Evolutionary conservation across 2,329 filamentous ascomycete genomes (phyloP).

Genomic region (Xylariaceae sp.): DNA sequence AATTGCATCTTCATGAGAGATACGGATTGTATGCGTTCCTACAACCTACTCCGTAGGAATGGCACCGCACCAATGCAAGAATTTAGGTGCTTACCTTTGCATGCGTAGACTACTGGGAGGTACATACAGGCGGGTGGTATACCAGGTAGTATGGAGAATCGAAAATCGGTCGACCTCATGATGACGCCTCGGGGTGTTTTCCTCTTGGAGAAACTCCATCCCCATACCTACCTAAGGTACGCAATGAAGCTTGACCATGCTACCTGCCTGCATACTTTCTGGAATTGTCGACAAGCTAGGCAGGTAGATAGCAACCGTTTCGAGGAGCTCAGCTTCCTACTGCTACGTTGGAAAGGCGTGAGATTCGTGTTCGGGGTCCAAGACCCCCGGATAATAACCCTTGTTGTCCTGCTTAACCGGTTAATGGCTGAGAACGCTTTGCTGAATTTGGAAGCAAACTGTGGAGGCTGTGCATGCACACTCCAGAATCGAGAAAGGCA

Average conservation of each 20-base stretch:
- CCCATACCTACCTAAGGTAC: neutral
- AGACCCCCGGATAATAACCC: neutral
- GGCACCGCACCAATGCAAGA: neutral
- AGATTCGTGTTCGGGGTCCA: neutral
- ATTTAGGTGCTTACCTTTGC: neutral
- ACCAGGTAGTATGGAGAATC: too few species aligned
- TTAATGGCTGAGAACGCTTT: neutral
- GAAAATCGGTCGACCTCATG: neutral
- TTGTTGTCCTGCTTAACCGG: neutral
- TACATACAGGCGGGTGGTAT: too few species aligned
- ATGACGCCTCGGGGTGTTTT: neutral
- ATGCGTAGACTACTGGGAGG: neutral
- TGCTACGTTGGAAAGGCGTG: too few species aligned
- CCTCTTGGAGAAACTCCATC: neutral
- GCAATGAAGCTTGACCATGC: neutral
- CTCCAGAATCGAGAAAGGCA: too few species aligned
- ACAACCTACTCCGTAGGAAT: neutral
- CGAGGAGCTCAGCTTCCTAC: too few species aligned
- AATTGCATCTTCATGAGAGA: too few species aligned
- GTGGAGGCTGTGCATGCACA: conserved; percentile 1
- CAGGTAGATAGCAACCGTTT: too few species aligned
- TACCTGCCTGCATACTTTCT: too few species aligned
- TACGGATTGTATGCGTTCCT: too few species aligned
- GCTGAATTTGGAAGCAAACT: neutral
- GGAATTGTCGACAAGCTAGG: too few species aligned